Conservation (phyloP, 768 basidiomycete genomes). For the Leccinum incarnatum region DNA sequence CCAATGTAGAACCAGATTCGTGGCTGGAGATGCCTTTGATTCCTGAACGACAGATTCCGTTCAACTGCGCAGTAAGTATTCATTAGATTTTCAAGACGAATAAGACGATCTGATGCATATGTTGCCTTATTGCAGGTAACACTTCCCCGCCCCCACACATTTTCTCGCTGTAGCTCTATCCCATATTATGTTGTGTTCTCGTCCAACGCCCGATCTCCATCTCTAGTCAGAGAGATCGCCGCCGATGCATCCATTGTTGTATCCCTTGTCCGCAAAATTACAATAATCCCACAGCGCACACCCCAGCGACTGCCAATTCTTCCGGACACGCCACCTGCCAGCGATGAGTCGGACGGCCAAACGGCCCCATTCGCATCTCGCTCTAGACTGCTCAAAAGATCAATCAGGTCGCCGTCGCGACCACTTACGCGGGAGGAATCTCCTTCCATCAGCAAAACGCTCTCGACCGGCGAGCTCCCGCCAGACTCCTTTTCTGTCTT, state of each 20-base stretch:
- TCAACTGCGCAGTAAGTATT: constrained; percentile 61
- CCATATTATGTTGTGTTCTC: constrained; percentile 74
- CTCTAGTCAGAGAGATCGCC: constrained; percentile 62
- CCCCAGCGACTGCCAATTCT: constrained; percentile 43
- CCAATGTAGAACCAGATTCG: constrained; percentile 40
- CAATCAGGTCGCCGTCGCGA: constrained; percentile 23
- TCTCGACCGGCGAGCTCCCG: constrained; percentile 23
- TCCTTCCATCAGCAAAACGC: constrained; percentile 19
- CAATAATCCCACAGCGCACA: constrained; percentile 42
- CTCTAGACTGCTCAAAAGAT: constrained; percentile 30
- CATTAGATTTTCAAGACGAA: neutral
- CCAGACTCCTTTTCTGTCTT: constrained; percentile 14
- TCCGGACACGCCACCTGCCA: constrained; percentile 46
- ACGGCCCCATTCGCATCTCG: constrained; percentile 10
- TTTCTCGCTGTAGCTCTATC: constrained; percentile 59
- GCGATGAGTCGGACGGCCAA: constrained; percentile 41
- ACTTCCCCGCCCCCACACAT: constrained; percentile 57
- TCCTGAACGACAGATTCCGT: constrained; percentile 59
- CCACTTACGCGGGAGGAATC: constrained; percentile 11
- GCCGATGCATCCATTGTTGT: constrained; percentile 70
- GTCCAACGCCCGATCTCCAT: constrained; percentile 53
- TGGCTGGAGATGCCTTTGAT: constrained; percentile 72
- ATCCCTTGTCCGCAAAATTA: constrained; percentile 59
- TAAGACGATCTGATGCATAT: neutral
- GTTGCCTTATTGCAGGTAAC: constrained; percentile 42